Evolutionary conservation across 139 green algal genomes (phyloP).

Genomic region (Trebouxia sp.): DNA sequence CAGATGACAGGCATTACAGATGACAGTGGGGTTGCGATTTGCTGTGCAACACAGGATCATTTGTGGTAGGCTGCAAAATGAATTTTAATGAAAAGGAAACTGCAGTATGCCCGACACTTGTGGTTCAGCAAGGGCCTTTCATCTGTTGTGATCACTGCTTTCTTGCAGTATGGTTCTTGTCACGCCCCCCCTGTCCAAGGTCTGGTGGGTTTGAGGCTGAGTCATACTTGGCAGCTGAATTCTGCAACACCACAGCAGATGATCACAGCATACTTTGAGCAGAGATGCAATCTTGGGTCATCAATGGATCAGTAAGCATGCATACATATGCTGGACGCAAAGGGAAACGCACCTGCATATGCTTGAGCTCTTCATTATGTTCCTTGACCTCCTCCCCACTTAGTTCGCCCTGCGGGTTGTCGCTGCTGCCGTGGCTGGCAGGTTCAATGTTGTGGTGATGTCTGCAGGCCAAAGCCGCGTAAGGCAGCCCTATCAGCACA

Average conservation of each 20-base stretch:
- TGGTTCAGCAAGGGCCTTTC: too few relatives aligned
- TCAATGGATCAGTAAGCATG: too few relatives aligned
- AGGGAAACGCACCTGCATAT: not conserved
- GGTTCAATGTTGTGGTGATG: conserved; percentile 17
- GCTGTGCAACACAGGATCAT: too few relatives aligned
- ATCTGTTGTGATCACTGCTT: too few relatives aligned
- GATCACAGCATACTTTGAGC: too few relatives aligned
- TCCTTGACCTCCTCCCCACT: not conserved
- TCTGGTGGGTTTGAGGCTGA: not conserved
- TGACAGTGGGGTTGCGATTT: too few relatives aligned
- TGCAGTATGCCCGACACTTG: too few relatives aligned
- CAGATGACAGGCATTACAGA: too few relatives aligned
- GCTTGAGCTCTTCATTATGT: conserved; percentile 3
- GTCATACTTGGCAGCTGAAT: conserved; percentile 18
- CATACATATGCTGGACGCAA: not conserved
- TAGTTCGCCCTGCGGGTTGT: not conserved
- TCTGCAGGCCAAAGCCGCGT: not conserved
- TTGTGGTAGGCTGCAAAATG: too few relatives aligned
- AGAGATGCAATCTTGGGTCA: too few relatives aligned
- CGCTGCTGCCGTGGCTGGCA: conserved; percentile 5
- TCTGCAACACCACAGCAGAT: not conserved
- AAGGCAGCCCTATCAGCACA: not conserved
- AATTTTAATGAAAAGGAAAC: too few relatives aligned
- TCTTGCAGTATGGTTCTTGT: too few relatives aligned
- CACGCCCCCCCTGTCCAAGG: not conserved